These are phyloP conservation scores for Coffea canephora DNA, from an alignment of 257 asterid species.

Conservation along the genomic window DNA sequence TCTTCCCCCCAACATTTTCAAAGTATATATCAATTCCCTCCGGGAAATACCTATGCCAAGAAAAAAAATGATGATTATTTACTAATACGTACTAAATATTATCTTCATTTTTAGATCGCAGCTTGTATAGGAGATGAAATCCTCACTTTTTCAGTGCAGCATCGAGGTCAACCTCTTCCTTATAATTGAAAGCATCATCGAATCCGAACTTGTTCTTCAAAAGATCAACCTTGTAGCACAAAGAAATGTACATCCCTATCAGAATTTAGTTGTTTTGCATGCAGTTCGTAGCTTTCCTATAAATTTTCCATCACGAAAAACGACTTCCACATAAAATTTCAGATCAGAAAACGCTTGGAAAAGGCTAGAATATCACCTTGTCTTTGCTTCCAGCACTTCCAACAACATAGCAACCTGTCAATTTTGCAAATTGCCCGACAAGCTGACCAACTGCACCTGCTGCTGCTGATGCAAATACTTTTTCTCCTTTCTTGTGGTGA, in stretches of 20 bases:
- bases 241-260: background rate
- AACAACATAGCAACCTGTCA: conserved; percentile 29
- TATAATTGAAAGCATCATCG: conserved; percentile 37
- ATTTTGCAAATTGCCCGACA: conserved; percentile 23
- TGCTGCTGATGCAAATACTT: conserved; percentile 23
- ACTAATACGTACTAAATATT: too few relatives aligned
- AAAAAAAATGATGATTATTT: background rate
- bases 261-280: background rate
- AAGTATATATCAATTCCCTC: conserved; percentile 37
- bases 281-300: too few relatives aligned
- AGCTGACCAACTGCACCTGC: conserved; percentile 20
- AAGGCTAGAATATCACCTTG: conserved; percentile 13
- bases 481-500: conserved; percentile 25
- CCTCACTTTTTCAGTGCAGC: conserved; percentile 30
- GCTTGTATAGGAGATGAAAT: too few relatives aligned
- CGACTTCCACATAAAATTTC: background rate
- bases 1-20: conserved; percentile 35
- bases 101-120: too few relatives aligned
- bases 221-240: conserved; percentile 27
- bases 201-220: conserved; percentile 34
- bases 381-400: conserved; percentile 35
- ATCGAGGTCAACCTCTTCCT: conserved; percentile 28
- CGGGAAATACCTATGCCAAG: conserved; percentile 24
- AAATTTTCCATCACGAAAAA: too few relatives aligned
- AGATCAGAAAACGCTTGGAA: background rate